Base-by-base conservation (phyloP, 2,329 filamentous ascomycete genomes). In the Chalaropsis ovoidea region DNA sequence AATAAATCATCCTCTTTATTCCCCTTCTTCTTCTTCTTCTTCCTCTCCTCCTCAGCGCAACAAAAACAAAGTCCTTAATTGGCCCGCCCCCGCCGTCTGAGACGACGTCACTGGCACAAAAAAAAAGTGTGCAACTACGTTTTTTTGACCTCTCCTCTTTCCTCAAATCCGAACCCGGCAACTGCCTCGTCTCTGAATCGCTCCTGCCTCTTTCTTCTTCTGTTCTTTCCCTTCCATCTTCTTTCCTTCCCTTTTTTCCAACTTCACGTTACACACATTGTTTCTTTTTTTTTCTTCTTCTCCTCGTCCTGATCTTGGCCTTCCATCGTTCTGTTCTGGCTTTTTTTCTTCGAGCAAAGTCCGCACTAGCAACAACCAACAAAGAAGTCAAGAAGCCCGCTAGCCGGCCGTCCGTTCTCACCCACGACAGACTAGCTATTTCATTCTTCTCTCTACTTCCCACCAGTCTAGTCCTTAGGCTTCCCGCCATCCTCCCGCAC, bases 341-440 rank as follows among this genome's bases (percentile, higher is more conserved):
- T 11, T 35, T 43, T 39, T 62, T 39, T 54, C 42, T 39, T 62
- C 52, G 17, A 47, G 39, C 60, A 47, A 62, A 43, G 22, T 45
- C 42, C 13, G 22, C n/a, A 47, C 43, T 31, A 62, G 42, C 19
- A 24, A 39, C 17, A 24, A n/a, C 31, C 31, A 31, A 31, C 31
- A 31, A 27, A 62, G 42, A 35, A 62, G 24, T 39, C 61, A 27
- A n/a, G 1, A 47, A 10, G 8, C 1, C n/a, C 61, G 61, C 61
- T 47, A 47, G 24, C 19, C 13, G 27, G 52, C 22, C 17, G 15
- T 31, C 52, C 10, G 47, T n/a, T 8, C 49, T 27, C 49, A 5
- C 24, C 24, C 52, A 22, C 52, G 11, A 3, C 7, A 10, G 7
- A 43, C 17, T 43, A 15, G 4, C 42, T 15, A 15, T 43, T 15